Evolutionary conservation across 2,329 filamentous ascomycete species (phyloP), one percentile per base, ranked within the genome.

Genomic region (Trichophyton simii): DNA sequence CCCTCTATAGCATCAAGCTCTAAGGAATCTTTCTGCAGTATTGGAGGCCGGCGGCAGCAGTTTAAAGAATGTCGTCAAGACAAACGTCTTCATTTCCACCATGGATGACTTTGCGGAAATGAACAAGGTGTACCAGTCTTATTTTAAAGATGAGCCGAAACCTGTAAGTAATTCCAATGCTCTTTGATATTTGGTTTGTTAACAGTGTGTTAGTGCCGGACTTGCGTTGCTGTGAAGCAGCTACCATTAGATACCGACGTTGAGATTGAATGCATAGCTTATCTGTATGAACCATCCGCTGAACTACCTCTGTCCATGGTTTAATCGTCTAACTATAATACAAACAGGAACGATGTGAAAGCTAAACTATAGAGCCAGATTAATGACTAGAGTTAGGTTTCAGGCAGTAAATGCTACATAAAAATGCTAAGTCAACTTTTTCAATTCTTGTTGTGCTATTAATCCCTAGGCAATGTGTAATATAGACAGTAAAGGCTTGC

Each of bases 111-210:
- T 87, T 68, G 79, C 76, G 73, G 84, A 85, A 72, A 90, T 95
- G 88, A 95, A 96, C 77, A 81, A 81, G 66, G 87, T 89, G 71
- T 95, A 94, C 74, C 87, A 86, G 74, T 86, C 90, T 76, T 90
- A 64, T 42, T 64, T 66, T 55, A 15, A 55, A 5, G 61, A 60
- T 34, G 60, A 60, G 3, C 48, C 55, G 18, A 65, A 65, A 36
- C 62, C 60, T 28, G 62, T 63, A 57, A 50, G 60, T 7, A 18
- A 7, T 38, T 31, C 3, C 4, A 34, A 3, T 38, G 6, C 41
- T 22, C 15, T 13, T 61, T 42, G 20, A 20, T 38, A 15, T 8
- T 41, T 41, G 11, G 38, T 15, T 41, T 41, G 7, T 41, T 58
- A 13, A 41, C 18, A 13, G 8, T 11, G 3, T 3, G 41, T 13